A percentile compares a stretch with the other conserved stretches of the same genome.
Evolutionary conservation across 2,329 filamentous ascomycete genomes (phyloP).

Genomic region (Colletotrichum sp.): DNA sequence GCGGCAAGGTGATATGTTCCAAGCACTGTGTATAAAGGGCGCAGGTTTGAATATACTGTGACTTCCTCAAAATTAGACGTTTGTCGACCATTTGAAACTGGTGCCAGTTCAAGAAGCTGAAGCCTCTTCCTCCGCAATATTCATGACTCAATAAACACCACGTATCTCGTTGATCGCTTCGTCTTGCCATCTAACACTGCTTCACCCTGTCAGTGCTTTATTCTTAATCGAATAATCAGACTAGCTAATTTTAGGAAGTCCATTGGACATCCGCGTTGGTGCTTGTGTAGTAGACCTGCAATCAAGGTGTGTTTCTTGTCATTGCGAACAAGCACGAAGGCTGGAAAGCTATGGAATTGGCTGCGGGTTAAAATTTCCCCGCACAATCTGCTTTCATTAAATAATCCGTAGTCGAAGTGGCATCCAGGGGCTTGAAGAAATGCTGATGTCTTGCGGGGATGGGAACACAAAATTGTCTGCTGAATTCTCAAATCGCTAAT

Average conservation of each 20-base stretch:
- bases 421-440: background rate
- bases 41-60: accelerated
- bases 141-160: background rate
- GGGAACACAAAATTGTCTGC: background rate
- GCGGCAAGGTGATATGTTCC: background rate
- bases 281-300: too few species aligned
- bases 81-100: too few species aligned
- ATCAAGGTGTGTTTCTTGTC: background rate
- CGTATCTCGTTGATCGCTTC: background rate
- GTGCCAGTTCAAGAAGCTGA: too few species aligned
- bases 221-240: background rate
- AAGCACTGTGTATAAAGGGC: background rate
- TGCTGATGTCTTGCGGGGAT: too few species aligned
- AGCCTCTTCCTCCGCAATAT: background rate
- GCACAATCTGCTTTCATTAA: background rate
- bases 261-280: too few species aligned
- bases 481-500: background rate
- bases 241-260: too few species aligned
- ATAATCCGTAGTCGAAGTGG: background rate
- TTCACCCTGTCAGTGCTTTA: background rate
- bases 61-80: accelerated
- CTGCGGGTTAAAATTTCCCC: accelerated
- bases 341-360: background rate
- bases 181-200: background rate
- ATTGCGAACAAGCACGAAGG: background rate